Percentiles rank a stretch among this genome's conserved stretches.
phyloP scores from a whole-genome alignment of 306 rosid genomes.

The Pueraria montana region DNA sequence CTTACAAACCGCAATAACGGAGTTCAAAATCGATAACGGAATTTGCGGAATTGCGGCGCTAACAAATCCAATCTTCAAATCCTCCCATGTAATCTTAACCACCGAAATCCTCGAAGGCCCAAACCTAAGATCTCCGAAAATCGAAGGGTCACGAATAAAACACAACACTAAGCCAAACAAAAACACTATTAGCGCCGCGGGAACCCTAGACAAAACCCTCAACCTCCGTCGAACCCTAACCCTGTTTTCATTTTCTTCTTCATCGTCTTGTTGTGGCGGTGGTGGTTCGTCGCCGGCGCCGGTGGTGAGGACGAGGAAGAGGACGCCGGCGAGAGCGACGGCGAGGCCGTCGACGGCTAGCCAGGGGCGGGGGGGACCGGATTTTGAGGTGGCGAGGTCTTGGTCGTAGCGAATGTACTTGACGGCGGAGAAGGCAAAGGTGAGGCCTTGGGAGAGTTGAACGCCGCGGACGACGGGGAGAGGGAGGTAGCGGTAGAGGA shows the following conservation, averaged over 20 bases:
- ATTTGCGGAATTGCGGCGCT: slow-evolving; percentile 83
- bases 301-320: slow-evolving; percentile 70
- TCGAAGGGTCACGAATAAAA: slow-evolving; percentile 69
- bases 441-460: slow-evolving; percentile 88
- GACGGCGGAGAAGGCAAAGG: slow-evolving; percentile 79
- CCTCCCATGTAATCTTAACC: slow-evolving; percentile 71
- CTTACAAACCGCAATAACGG: slow-evolving; percentile 85
- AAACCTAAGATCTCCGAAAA: slow-evolving; percentile 56
- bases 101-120: slow-evolving; percentile 64
- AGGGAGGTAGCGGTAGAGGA: slow-evolving; percentile 81
- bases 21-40: slow-evolving; percentile 75
- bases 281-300: slow-evolving; percentile 67
- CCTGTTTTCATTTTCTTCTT: background rate
- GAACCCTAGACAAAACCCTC: slow-evolving; percentile 56
- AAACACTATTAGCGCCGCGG: slow-evolving; percentile 75
- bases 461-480: slow-evolving; percentile 91
- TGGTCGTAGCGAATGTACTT: slow-evolving; percentile 78
- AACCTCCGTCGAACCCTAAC: slow-evolving; percentile 34
- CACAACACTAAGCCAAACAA: slow-evolving; percentile 65
- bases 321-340: slow-evolving; percentile 58
- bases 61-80: slow-evolving; percentile 73
- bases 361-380: slow-evolving; percentile 69
- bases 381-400: slow-evolving; percentile 59
- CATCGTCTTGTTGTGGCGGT: background rate
- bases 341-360: slow-evolving; percentile 69